Percentiles rank a stretch among this genome's conserved stretches.
These are phyloP conservation scores for Escallonia rubra DNA, from an alignment of 129 eudicot species.

Conservation along the genomic window DNA sequence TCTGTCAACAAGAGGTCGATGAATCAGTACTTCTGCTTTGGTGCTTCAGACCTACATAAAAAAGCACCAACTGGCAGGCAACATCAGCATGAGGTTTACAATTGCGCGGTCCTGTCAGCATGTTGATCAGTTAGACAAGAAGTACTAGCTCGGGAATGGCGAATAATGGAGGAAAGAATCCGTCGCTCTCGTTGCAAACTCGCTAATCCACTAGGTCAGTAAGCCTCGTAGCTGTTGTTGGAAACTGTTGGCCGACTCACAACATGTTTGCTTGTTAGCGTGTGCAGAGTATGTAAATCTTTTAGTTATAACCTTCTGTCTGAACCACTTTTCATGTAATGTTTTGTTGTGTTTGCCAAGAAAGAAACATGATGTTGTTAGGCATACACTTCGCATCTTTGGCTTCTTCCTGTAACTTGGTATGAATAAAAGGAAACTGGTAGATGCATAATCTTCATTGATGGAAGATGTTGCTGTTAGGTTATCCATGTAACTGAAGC, in stretches of 20 bases:
- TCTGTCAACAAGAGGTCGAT: constrained; percentile 35
- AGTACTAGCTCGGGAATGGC: not conserved
- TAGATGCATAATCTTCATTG: too few species aligned
- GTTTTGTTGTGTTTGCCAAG: constrained; percentile 1
- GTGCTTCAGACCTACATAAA: constrained; percentile 28
- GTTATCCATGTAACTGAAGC: too few species aligned
- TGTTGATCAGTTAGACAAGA: constrained; percentile 27
- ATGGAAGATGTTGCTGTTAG: too few species aligned
- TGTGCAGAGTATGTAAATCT: not conserved
- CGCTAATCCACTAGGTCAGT: constrained; percentile 6
- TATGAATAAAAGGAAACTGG: too few species aligned
- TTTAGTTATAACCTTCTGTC: not conserved
- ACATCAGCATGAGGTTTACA: constrained; percentile 41
- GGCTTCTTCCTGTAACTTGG: too few species aligned
- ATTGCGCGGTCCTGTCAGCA: constrained; percentile 50
- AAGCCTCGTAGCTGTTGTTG: constrained; percentile 6
- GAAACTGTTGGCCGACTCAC: not conserved
- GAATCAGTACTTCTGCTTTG: constrained; percentile 66
- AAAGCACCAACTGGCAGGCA: constrained; percentile 23
- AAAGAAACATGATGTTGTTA: not conserved
- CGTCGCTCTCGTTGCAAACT: constrained; percentile 6
- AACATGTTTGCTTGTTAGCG: constrained; percentile 1
- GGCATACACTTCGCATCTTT: too few species aligned
- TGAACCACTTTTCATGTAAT: not conserved
- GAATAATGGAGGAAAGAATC: not conserved